Conservation (phyloP, 306 rosid genomes). For the Citrullus colocynthis region DNA sequence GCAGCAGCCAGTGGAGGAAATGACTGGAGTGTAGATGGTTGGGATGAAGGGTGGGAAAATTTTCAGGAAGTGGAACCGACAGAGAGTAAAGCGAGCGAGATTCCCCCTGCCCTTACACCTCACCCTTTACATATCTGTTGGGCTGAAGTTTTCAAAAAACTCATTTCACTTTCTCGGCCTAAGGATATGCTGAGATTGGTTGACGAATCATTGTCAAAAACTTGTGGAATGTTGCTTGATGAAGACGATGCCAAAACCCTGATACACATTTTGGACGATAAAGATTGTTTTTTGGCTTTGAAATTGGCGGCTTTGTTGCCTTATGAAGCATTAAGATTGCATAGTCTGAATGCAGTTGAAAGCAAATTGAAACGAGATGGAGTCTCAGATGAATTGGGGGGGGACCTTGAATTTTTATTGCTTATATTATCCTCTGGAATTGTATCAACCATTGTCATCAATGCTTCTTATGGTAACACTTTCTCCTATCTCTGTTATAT, state of each 20-base stretch:
- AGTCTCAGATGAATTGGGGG: conserved; percentile 26
- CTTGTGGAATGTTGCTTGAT: conserved; percentile 46
- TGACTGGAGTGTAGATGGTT: conserved; percentile 70
- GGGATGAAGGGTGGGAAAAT: conserved; percentile 99
- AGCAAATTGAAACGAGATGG: conserved; percentile 45
- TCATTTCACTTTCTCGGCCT: conserved; percentile 35
- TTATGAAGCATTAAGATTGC: conserved; percentile 38
- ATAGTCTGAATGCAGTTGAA: conserved; percentile 59
- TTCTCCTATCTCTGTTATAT: conserved; percentile 65
- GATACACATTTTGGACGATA: conserved; percentile 32
- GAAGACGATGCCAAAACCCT: conserved; percentile 53
- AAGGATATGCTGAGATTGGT: conserved; percentile 51
- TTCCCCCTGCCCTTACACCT: conserved; percentile 17
- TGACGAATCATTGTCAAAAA: conserved; percentile 48
- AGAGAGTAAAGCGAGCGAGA: conserved; percentile 31
- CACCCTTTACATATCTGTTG: conserved; percentile 83
- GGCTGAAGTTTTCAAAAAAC: conserved; percentile 55
- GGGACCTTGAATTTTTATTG: conserved; percentile 50
- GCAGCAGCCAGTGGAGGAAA: conserved; percentile 45
- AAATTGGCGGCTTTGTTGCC: conserved; percentile 61
- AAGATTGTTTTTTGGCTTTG: conserved; percentile 55
- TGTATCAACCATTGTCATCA: conserved; percentile 27
- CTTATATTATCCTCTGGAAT: conserved; percentile 61
- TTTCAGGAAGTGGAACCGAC: conserved; percentile 56
- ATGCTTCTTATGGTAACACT: conserved; percentile 37